These are phyloP conservation scores for Fomitopsis schrenkii DNA, from an alignment of 1,284 basidiomycete genomes.

Conservation along the genomic window DNA sequence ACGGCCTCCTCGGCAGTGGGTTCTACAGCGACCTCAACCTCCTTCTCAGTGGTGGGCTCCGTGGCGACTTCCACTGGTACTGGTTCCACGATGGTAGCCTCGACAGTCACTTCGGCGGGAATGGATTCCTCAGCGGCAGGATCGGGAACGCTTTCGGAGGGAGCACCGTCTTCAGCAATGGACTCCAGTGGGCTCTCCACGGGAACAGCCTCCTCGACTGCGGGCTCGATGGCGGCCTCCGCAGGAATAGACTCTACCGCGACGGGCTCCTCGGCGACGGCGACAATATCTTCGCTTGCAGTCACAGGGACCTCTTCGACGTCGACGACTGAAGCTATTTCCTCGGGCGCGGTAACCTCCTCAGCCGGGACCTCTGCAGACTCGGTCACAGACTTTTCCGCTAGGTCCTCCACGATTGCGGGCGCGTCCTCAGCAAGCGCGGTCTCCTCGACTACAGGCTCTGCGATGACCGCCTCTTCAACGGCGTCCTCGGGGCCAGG, in stretches of 20 bases:
- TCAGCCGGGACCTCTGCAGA: constrained; percentile 3
- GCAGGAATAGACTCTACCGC: constrained; percentile 2
- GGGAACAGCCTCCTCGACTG: not conserved
- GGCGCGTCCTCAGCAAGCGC: not conserved
- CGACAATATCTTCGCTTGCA: not conserved
- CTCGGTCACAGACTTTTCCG: not conserved
- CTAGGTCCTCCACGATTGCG: not conserved
- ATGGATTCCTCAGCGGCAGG: not conserved
- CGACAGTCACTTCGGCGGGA: constrained; percentile 1
- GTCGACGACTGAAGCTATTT: not conserved
- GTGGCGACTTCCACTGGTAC: too few species aligned
- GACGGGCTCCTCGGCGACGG: not conserved
- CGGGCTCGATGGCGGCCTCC: not conserved
- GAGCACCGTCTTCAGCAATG: not conserved
- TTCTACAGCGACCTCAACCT: too few species aligned
- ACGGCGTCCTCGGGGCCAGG: not conserved
- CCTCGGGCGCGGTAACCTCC: not conserved
- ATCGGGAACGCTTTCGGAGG: not conserved
- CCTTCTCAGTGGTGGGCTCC: too few species aligned
- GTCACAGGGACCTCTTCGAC: not conserved
- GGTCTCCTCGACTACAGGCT: constrained; percentile 1
- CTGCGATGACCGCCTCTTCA: constrained; percentile 1
- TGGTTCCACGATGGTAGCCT: too few species aligned
- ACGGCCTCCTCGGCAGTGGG: too few species aligned
- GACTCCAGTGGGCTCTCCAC: not conserved